phyloP scores from a whole-genome alignment of 2,329 filamentous ascomycete species.

The Botrytis sinoallii region DNA sequence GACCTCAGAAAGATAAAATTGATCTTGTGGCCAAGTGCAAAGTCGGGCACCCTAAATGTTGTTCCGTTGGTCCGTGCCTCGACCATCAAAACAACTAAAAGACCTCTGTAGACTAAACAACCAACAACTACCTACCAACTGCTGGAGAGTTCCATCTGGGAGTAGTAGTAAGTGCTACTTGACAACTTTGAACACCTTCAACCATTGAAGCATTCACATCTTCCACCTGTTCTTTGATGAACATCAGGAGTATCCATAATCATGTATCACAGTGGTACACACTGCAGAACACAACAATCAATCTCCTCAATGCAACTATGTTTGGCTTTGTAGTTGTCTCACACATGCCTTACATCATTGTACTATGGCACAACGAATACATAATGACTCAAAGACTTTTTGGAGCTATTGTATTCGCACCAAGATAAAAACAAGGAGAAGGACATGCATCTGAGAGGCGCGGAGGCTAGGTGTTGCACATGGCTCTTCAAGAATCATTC shows the following conservation, averaged over 20 bases:
- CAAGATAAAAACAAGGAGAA: background rate
- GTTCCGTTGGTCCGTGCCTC: constrained; percentile 1
- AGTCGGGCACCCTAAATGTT: background rate
- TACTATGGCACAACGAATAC: background rate
- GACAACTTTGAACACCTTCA: background rate
- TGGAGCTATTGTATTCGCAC: background rate
- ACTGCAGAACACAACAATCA: background rate
- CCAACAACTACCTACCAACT: background rate
- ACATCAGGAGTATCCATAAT: background rate
- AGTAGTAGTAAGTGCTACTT: background rate
- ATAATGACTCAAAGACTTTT: background rate
- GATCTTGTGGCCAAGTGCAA: background rate
- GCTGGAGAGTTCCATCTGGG: background rate
- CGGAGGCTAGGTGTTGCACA: background rate
- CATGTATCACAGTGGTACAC: background rate
- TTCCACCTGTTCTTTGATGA: background rate
- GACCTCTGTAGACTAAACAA: background rate
- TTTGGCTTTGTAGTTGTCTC: background rate
- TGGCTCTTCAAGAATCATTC: background rate
- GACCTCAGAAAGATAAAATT: background rate
- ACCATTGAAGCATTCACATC: background rate
- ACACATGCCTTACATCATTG: background rate
- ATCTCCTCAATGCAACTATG: background rate
- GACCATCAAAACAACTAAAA: background rate
- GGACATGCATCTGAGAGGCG: background rate